Base-by-base conservation (phyloP, 1,284 basidiomycete species). In the Cutaneotrichosporon daszewskae region DNA sequence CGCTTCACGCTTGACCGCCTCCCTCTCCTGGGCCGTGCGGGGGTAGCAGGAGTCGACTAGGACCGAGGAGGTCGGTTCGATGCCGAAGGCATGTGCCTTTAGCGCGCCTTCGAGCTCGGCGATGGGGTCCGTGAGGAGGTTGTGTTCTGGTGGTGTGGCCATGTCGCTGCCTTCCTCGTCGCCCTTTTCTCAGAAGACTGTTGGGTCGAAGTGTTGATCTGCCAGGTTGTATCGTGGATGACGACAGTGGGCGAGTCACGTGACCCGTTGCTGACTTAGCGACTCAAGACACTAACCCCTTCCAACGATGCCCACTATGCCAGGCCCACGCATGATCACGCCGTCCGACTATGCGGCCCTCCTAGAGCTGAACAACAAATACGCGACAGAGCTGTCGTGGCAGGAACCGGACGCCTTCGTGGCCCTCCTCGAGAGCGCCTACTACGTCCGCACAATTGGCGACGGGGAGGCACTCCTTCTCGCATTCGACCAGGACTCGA, bases 71-170 rank as follows among this genome's bases (percentile, higher is more conserved):
- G 35, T 25, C 4, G 33, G 39, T 17, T 41, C 32, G 14, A 66
- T 25, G 4, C 64, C 66, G 40, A 66, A 68, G 3, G 57, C 42
- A 40, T 63, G 60, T 18, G 48, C 48, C 4, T 41, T 20, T 13
- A 68, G 49, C 13, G 61, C 62, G 10, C 39, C 39, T 26, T 36
- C 37, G 11, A 68, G 55, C 48, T 68, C 66, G 5, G 55, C 27
- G 13, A 62, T n/a, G 4, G 66, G 66, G 47, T 68, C 53, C 19
- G 57, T 37, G 18, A 64, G 60, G 45, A 66, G 54, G 47, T 63
- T 64, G 33, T 43, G 22, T 17, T 51, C 34, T 16, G 50, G 50
- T 16, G 46, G 46, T 2, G 46, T 39, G 20, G 43, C 24, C 43
- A 42, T 42, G 27, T 13, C 22, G 28, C 13, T 31, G 28, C n/a